A percentile compares a stretch with the other conserved stretches of the same genome.
These are phyloP conservation scores for Umbilicus rupestris DNA, from an alignment of 164 flowering plant genomes.

Conservation along the genomic window DNA sequence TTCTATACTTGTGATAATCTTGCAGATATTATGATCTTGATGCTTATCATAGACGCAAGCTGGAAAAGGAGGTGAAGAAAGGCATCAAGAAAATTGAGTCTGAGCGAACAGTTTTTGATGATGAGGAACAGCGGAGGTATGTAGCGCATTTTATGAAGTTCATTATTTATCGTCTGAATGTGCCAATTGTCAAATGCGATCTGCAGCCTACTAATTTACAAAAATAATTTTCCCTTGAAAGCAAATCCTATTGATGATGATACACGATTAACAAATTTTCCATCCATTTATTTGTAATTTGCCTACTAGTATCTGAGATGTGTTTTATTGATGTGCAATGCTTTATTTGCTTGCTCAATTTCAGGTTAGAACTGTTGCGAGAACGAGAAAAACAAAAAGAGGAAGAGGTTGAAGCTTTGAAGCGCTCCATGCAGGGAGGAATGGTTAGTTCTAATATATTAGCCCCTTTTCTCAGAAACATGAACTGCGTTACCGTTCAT, in stretches of 20 bases:
- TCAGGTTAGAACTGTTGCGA: slow-evolving; percentile 61
- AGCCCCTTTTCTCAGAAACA: neutral
- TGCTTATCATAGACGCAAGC: slow-evolving; percentile 55
- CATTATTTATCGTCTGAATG: neutral
- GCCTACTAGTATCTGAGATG: neutral
- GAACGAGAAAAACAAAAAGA: slow-evolving; percentile 83
- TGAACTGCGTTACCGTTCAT: neutral
- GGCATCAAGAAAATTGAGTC: slow-evolving; percentile 37
- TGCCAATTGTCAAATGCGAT: neutral
- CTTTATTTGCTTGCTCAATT: slow-evolving; percentile 10
- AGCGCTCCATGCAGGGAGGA: slow-evolving; percentile 82
- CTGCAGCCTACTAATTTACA: neutral
- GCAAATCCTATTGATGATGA: neutral
- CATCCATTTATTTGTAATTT: too few species aligned
- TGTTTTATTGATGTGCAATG: neutral
- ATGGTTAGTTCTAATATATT: slow-evolving; percentile 40
- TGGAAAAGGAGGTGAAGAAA: slow-evolving; percentile 62
- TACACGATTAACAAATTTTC: neutral
- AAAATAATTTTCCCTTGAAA: neutral
- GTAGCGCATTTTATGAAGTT: slow-evolving; percentile 3
- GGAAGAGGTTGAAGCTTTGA: slow-evolving; percentile 57
- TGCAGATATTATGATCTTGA: slow-evolving; percentile 83
- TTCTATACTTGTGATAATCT: neutral
- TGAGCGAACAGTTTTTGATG: slow-evolving; percentile 80
- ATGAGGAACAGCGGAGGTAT: slow-evolving; percentile 92